Percentiles rank a stretch among this genome's conserved stretches.
These are phyloP conservation scores for Gigaspora rosea DNA, from an alignment of 192 early-diverging fungal species.

Conservation along the genomic window DNA sequence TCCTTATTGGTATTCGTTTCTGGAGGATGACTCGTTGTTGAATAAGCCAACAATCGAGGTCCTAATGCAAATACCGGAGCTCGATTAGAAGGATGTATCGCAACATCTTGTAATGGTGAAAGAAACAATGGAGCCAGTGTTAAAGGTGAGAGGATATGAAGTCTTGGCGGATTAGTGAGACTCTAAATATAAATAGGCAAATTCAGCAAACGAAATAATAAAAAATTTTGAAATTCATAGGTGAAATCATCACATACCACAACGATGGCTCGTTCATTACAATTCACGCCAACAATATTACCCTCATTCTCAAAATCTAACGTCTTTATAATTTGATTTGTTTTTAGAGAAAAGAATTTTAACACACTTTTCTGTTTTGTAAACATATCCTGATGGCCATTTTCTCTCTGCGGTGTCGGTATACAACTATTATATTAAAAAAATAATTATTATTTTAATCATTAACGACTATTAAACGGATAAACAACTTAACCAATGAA, in stretches of 20 bases:
- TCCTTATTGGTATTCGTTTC: constrained; percentile 43
- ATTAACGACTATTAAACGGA: background rate
- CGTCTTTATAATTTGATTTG: constrained; percentile 49
- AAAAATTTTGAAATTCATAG: background rate
- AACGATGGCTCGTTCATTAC: constrained; percentile 61
- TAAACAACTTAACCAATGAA: background rate
- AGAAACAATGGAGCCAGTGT: constrained; percentile 44
- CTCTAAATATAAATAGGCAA: constrained; percentile 31
- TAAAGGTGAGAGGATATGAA: constrained; percentile 54
- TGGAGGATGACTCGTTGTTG: constrained; percentile 53
- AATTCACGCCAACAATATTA: constrained; percentile 50
- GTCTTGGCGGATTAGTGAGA: constrained; percentile 36
- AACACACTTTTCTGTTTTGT: constrained; percentile 35
- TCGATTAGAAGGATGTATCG: constrained; percentile 35
- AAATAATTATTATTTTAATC: background rate
- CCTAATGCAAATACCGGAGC: constrained; percentile 65
- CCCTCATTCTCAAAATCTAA: constrained; percentile 50
- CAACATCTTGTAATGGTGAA: constrained; percentile 54
- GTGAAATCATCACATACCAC: constrained; percentile 27
- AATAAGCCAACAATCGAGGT: constrained; percentile 68
- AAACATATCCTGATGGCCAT: constrained; percentile 25
- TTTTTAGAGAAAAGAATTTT: constrained; percentile 61
- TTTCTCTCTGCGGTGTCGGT: background rate
- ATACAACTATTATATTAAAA: background rate
- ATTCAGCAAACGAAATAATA: background rate